Evolutionary conservation across 768 basidiomycete genomes (phyloP), one percentile per base, ranked within the genome.

Genomic region (Nidularia sp.): DNA sequence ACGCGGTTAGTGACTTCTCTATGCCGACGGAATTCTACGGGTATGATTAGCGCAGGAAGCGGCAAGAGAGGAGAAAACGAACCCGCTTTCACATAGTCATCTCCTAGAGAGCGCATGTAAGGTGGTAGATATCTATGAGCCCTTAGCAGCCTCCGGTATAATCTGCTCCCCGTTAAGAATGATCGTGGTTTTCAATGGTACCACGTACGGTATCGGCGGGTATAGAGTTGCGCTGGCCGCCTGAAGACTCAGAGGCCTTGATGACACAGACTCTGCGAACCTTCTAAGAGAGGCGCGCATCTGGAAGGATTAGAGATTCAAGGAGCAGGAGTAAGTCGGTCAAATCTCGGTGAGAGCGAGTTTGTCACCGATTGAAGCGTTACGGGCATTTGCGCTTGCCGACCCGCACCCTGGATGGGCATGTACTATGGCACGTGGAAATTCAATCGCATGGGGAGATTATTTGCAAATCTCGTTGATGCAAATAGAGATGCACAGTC

Each of bases 61-160:
- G 25, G 15, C 33, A 12, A 39, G 6, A 52, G 5, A 9, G 42
- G 31, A 31, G 6, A 6, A 18, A 34, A 34, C 70, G 13, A 53
- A 88, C 88, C 89, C 57, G 83, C 76, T 71, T 91, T 95, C 51
- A 95, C 78, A 63, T 95, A 96, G 36, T 79, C 78, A 62, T 95
- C 92, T 22, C 93, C 94, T 48, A 96, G 73, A 39, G 81, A 83
- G 29, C 91, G 80, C 86, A 96, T 89, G 54, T 93, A 93, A 4
- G 62, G 51, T 3, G 91, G 85, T 4, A 96, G 74, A 48, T 66
- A 65, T 47, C 84, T 79, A 61, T 98, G 93, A 1, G 85, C 83
- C n/a, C 94, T 80, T 36, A 96, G 71, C 29, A 96, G 72, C 34
- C 84, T 75, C 29, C 93, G 84, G 65, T 88, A 93, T 22, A 96